Evolutionary conservation across 2,329 filamentous ascomycete genomes (phyloP), one percentile per base, ranked within the genome.

Genomic region (Diaporthe sp.): DNA sequence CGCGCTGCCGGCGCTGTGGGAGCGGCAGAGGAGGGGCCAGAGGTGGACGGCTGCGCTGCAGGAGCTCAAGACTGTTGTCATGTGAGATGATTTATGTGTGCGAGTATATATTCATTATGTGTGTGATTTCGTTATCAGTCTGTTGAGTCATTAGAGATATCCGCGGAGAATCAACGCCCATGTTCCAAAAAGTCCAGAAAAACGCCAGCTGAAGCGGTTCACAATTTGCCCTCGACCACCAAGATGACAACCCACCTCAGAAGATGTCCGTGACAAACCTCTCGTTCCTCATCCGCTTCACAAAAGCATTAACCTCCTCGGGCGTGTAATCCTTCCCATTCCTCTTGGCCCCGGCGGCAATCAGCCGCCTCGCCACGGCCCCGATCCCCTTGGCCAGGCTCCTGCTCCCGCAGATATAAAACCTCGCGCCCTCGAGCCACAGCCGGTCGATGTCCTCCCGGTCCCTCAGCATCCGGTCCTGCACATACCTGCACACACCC

Each of bases 231-330:
- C 0, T n/a, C 39, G 42, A 22, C 17, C 3, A 34, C 31, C 1
- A 3, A 19, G 9, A 28, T 1, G n/a, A 10, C 25, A 39, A 53
- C 1, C 4, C 4, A 22, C 49, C 34, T 55, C 34, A 42, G 65
- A 92, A 92, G 19, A 92, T 90, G 83, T 92, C 91, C 3, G 88
- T 89, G 19, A 89, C 88, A 78, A 89, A 92, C 37, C 91, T 83
- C 82, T 89, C 87, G 74, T 92, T 91, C 74, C 87, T 82, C 71
- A 88, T 79, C 49, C 82, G 83, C 46, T 89, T 87, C 78, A 89
- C 88, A 87, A 87, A 89, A 72, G 81, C 82, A 72, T 82, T 82
- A 1, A 83, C 76, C 59, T 83, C 81, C 10, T 76, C 77, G 0
- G 74, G 72, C 6, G 68, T 78, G 25, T 77, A 71, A 7, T 81